These are phyloP conservation scores for Scutellaria minor DNA, from an alignment of 257 asterid genomes.

Conservation along the genomic window DNA sequence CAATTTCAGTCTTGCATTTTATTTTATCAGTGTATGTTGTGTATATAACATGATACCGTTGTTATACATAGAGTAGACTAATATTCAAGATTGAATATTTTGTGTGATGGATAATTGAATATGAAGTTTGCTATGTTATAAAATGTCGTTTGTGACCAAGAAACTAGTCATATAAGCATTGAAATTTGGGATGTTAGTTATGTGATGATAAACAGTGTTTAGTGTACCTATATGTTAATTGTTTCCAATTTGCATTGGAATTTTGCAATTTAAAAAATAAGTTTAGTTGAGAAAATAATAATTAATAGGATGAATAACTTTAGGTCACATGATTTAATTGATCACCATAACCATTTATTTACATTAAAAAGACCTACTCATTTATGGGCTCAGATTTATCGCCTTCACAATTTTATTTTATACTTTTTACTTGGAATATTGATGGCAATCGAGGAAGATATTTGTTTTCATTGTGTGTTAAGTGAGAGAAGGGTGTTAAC, in stretches of 20 bases:
- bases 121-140: too few relatives aligned
- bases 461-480: too few relatives aligned
- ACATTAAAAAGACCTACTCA: too few relatives aligned
- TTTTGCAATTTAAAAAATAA: neutral
- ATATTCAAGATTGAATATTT: too few relatives aligned
- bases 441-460: neutral
- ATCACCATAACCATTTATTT: too few relatives aligned
- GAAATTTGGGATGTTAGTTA: neutral
- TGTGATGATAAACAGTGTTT: neutral
- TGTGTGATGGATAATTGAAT: too few relatives aligned
- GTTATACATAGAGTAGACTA: neutral
- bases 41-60: neutral
- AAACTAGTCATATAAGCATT: too few relatives aligned
- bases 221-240: neutral
- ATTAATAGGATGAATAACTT: neutral
- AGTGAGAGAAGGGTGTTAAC: too few relatives aligned
- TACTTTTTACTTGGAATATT: neutral
- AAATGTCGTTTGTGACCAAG: too few relatives aligned
- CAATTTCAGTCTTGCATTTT: neutral
- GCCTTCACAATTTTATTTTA: neutral
- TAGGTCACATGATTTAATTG: too few relatives aligned
- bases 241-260: neutral
- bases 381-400: neutral
- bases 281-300: neutral
- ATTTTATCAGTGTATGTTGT: neutral